phyloP scores from a whole-genome alignment of 2,329 filamentous ascomycete genomes.

The Nemania serpens region DNA sequence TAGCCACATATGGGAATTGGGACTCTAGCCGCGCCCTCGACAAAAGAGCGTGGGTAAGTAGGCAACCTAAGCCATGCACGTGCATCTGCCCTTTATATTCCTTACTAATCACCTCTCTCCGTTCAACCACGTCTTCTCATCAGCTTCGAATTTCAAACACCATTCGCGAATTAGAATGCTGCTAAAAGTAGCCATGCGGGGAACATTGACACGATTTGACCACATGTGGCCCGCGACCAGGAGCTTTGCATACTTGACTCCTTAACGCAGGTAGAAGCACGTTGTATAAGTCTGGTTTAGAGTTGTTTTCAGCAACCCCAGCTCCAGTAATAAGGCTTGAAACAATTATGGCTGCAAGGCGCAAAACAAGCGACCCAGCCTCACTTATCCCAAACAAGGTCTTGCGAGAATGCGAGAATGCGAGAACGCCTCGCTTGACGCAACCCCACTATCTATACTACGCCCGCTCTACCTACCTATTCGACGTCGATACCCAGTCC shows the following conservation, averaged over 20 bases:
- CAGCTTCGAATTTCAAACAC: neutral
- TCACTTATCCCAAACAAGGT: slow-evolving; percentile 9
- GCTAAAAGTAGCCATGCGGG: no score
- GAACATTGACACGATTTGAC: no score
- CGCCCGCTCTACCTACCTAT: no score
- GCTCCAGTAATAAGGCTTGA: neutral
- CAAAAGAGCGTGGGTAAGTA: no score
- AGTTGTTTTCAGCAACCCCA: neutral
- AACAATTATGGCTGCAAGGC: neutral
- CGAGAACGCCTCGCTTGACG: slow-evolving; percentile 19
- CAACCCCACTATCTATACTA: slow-evolving; percentile 13
- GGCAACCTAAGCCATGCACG: neutral
- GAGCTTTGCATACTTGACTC: no score
- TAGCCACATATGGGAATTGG: neutral
- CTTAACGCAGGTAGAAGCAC: no score
- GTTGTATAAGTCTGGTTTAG: neutral
- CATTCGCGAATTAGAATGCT: no score
- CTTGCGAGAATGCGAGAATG: neutral
- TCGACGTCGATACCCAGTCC: slow-evolving; percentile 5
- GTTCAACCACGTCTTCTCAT: no score
- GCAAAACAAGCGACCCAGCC: slow-evolving; percentile 6
- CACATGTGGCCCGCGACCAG: no score
- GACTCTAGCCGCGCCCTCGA: no score
- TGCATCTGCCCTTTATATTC: slow-evolving; percentile 1
- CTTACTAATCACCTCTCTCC: slow-evolving; percentile 8